These are phyloP conservation scores for Fusarium cicatricum DNA, from an alignment of 2,329 filamentous ascomycete genomes.

Conservation along the genomic window DNA sequence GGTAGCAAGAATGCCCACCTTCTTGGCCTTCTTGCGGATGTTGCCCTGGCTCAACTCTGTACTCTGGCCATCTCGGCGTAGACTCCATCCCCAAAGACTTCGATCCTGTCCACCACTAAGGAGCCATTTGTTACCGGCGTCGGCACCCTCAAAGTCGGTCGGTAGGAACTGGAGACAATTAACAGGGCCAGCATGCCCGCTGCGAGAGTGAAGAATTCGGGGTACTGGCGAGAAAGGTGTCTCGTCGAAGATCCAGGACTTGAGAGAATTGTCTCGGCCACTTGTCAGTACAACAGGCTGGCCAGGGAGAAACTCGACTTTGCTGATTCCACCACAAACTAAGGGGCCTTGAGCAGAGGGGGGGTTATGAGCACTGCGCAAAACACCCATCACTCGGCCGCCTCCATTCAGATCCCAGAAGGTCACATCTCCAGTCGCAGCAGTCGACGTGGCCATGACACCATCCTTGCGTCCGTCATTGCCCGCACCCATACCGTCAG, in stretches of 20 bases:
- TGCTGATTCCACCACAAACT: constrained; percentile 82
- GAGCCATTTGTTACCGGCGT: constrained; percentile 91
- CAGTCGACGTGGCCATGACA: constrained; percentile 91
- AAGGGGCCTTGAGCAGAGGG: constrained; percentile 62
- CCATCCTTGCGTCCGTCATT: constrained; percentile 85
- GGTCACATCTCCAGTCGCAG: constrained; percentile 83
- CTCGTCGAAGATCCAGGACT: constrained; percentile 96
- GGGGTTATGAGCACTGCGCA: constrained; percentile 88
- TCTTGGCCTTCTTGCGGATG: constrained; percentile 88
- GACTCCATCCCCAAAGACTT: constrained; percentile 95
- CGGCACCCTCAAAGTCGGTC: constrained; percentile 86
- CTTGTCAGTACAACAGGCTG: constrained; percentile 92
- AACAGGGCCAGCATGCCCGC: constrained; percentile 88
- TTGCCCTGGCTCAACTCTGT: constrained; percentile 92
- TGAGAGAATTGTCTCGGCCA: constrained; percentile 91
- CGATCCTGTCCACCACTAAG: constrained; percentile 88
- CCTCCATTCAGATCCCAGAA: constrained; percentile 96
- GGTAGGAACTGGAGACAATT: constrained; percentile 86
- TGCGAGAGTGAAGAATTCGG: constrained; percentile 83
- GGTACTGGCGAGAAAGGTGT: constrained; percentile 88
- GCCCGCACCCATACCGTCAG: constrained; percentile 86
- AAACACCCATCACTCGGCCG: constrained; percentile 83
- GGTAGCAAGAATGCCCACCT: constrained; percentile 74
- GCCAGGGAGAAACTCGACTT: constrained; percentile 86
- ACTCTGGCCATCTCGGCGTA: constrained; percentile 93